Percentiles rank a stretch among this genome's conserved stretches.
Evolutionary conservation across 768 basidiomycete genomes (phyloP).

Genomic region (Podaxis mareebaensis): DNA sequence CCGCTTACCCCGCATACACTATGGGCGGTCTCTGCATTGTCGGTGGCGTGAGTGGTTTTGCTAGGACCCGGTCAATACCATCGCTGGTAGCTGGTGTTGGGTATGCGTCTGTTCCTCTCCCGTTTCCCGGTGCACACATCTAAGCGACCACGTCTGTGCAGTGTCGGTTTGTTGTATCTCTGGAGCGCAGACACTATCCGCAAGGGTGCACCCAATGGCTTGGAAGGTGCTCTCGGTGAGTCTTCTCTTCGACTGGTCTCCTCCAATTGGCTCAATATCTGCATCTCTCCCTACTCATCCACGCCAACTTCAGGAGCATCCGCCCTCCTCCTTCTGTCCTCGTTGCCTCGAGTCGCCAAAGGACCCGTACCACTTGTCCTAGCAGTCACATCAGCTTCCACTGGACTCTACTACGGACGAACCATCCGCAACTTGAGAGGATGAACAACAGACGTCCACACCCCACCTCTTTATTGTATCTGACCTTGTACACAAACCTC

Average conservation of each 20-base stretch:
- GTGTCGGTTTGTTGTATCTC: conserved; percentile 77
- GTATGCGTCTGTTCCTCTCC: conserved; percentile 38
- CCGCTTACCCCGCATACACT: conserved; percentile 77
- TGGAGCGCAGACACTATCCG: conserved; percentile 79
- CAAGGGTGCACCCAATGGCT: conserved; percentile 70
- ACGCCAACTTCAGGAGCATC: conserved; percentile 60
- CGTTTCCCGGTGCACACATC: neutral
- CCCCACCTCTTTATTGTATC: too few species aligned
- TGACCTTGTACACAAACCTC: neutral
- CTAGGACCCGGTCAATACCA: conserved; percentile 72
- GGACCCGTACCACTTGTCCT: conserved; percentile 72
- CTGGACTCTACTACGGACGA: conserved; percentile 70
- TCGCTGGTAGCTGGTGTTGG: conserved; percentile 81
- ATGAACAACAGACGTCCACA: neutral
- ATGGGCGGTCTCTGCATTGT: conserved; percentile 78
- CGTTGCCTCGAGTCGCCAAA: conserved; percentile 69
- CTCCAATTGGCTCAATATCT: neutral
- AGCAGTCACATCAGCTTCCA: conserved; percentile 57
- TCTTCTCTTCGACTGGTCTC: conserved; percentile 3
- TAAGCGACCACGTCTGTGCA: conserved; percentile 25
- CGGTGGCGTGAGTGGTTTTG: conserved; percentile 75
- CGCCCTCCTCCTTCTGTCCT: conserved; percentile 71
- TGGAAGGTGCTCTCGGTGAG: conserved; percentile 78
- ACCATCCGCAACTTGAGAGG: conserved; percentile 44
- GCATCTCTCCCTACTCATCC: neutral